Conservation (phyloP, 495 filamentous ascomycete species). For the Annulohypoxylon bovei region DNA sequence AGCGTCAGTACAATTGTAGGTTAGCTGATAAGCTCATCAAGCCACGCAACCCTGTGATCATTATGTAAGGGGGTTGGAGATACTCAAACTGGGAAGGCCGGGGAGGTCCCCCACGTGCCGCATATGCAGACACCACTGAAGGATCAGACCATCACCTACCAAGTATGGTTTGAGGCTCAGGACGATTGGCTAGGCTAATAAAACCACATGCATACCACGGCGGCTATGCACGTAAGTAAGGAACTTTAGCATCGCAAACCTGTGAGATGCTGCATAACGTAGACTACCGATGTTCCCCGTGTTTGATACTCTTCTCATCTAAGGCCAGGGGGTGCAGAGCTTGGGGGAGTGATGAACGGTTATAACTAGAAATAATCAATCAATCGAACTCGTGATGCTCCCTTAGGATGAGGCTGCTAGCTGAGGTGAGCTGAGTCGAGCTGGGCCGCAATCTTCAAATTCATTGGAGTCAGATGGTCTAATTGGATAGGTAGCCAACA, state of each 20-base stretch:
- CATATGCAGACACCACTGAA: conserved; percentile 21
- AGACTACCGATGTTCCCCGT: conserved; percentile 19
- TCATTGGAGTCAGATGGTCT: not conserved
- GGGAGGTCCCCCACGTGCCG: conserved; percentile 26
- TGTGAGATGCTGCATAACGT: conserved; percentile 8
- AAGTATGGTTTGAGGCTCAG: conserved; percentile 20
- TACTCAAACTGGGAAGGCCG: not conserved
- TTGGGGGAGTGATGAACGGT: not conserved
- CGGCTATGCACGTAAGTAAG: conserved; percentile 35
- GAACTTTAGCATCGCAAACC: conserved; percentile 1
- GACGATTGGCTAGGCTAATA: conserved; percentile 28
- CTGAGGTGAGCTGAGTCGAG: conserved; percentile 29
- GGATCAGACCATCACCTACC: conserved; percentile 22
- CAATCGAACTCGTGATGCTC: not conserved
- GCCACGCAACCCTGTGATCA: conserved; percentile 31
- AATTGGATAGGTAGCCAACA: not conserved
- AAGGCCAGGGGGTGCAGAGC: conserved; percentile 3
- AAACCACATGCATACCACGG: conserved; percentile 23
- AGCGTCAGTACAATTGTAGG: conserved; percentile 5
- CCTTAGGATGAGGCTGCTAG: conserved; percentile 22
- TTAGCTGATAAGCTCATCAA: conserved; percentile 39
- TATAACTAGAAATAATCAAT: conserved; percentile 3
- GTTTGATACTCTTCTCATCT: not conserved
- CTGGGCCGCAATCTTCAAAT: not conserved
- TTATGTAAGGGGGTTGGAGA: conserved; percentile 34